Evolutionary conservation across 768 basidiomycete species (phyloP).

Genomic region (Boletales sp.): DNA sequence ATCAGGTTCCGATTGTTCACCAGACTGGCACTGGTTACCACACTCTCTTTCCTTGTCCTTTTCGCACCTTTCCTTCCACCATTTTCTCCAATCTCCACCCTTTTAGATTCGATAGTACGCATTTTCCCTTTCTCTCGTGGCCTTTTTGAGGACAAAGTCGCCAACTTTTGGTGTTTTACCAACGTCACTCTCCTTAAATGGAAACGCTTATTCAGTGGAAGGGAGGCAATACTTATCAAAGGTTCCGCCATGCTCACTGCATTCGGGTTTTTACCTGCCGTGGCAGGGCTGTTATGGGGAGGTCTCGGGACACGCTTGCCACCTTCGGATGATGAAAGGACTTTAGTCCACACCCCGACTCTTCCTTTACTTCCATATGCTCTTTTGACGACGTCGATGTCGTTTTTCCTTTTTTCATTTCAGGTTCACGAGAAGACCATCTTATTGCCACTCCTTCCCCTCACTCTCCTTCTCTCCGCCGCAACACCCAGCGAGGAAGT

Average conservation of each 20-base stretch:
- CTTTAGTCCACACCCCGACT: constrained; percentile 43
- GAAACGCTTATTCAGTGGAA: constrained; percentile 41
- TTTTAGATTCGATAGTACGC: constrained; percentile 66
- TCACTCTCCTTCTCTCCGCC: constrained; percentile 70
- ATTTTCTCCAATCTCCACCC: constrained; percentile 45
- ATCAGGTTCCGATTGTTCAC: constrained; percentile 52
- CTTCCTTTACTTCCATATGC: constrained; percentile 75
- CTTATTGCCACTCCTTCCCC: constrained; percentile 77
- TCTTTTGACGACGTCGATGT: constrained; percentile 76
- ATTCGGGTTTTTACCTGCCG: constrained; percentile 65
- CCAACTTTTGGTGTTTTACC: constrained; percentile 95
- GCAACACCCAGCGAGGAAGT: constrained; percentile 26
- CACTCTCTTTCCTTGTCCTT: constrained; percentile 59
- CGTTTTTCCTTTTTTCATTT: constrained; percentile 95
- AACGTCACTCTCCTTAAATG: constrained; percentile 84
- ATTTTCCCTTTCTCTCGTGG: constrained; percentile 93
- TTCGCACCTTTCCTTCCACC: constrained; percentile 81
- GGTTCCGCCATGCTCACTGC: constrained; percentile 65
- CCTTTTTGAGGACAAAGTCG: constrained; percentile 93
- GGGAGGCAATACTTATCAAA: constrained; percentile 53
- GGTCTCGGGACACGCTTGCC: constrained; percentile 30
- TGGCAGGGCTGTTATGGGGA: constrained; percentile 41
- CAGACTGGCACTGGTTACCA: constrained; percentile 61
- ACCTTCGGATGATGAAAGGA: background rate
- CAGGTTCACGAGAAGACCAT: constrained; percentile 97